Evolutionary conservation across 345 rosid genomes (phyloP).

Genomic region (Syzygium jambos): DNA sequence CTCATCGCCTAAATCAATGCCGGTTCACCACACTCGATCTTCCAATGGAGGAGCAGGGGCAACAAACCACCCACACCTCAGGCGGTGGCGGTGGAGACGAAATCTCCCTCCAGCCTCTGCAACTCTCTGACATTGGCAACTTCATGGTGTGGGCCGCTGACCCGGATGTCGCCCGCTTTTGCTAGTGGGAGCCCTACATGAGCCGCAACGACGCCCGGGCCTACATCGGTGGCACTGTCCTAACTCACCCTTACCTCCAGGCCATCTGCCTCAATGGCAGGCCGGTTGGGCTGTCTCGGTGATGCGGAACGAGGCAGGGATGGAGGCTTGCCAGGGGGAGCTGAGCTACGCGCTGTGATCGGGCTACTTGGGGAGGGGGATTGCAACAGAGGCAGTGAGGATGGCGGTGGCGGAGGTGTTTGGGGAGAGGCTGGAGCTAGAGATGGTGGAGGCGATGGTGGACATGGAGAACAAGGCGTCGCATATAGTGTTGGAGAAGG

Average conservation of each 20-base stretch:
- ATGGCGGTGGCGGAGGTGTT: conserved; percentile 11
- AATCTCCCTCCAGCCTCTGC: conserved; percentile 34
- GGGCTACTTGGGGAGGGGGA: conserved; percentile 26
- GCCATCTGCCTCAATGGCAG: conserved; percentile 51
- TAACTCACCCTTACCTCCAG: conserved; percentile 49
- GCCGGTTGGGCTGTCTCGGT: conserved; percentile 43
- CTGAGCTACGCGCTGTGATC: conserved; percentile 18
- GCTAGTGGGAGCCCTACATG: conserved; percentile 49
- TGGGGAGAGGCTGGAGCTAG: conserved; percentile 18
- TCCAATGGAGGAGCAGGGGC: not conserved
- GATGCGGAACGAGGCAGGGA: conserved; percentile 16
- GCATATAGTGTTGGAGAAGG: conserved; percentile 31
- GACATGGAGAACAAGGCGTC: conserved; percentile 22
- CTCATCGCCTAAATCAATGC: not conserved
- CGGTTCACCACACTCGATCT: not conserved
- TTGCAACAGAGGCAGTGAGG: conserved; percentile 19
- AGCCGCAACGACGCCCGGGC: conserved; percentile 35
- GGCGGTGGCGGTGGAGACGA: not conserved
- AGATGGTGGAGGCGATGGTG: conserved; percentile 29
- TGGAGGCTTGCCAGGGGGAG: conserved; percentile 16
- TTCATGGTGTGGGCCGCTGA: conserved; percentile 70
- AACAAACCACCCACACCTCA: not conserved
- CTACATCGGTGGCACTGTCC: conserved; percentile 19
- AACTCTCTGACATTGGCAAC: conserved; percentile 36
- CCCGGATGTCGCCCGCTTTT: conserved; percentile 30